phyloP scores from a whole-genome alignment of 345 rosid species.

The Brassica nigra region DNA sequence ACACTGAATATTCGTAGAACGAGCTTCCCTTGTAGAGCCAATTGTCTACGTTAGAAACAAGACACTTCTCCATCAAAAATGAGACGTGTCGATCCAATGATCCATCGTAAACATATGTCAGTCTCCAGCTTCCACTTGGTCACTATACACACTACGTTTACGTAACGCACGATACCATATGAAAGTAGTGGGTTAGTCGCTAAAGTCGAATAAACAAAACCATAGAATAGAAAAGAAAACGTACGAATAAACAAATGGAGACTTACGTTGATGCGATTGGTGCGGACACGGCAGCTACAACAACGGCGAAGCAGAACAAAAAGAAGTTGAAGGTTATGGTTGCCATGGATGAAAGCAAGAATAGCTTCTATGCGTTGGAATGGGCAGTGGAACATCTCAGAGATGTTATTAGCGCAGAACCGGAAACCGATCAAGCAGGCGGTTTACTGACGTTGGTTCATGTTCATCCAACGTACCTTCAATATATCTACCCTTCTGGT shows the following conservation, averaged over 20 bases:
- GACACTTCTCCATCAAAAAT: background rate
- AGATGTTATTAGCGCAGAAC: background rate
- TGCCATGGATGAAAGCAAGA: constrained; percentile 2
- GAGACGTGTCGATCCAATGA: background rate
- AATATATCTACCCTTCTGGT: constrained; percentile 2
- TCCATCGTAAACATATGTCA: background rate
- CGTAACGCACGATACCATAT: background rate
- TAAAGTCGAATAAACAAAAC: background rate
- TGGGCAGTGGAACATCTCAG: constrained; percentile 5
- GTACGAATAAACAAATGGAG: background rate
- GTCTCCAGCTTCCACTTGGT: background rate
- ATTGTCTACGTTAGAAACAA: too few relatives aligned
- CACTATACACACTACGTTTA: background rate
- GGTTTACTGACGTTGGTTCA: background rate
- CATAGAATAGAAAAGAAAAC: background rate
- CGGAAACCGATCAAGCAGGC: background rate
- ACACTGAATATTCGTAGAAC: too few relatives aligned
- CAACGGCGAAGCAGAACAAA: background rate
- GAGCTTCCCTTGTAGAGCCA: too few relatives aligned
- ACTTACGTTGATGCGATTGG: background rate
- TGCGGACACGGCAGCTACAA: background rate
- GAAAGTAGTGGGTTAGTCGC: background rate
- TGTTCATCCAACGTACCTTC: background rate
- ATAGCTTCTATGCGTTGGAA: background rate
- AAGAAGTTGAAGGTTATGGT: background rate